Evolutionary conservation across 129 eudicot species (phyloP).

Genomic region (Escallonia rubra): DNA sequence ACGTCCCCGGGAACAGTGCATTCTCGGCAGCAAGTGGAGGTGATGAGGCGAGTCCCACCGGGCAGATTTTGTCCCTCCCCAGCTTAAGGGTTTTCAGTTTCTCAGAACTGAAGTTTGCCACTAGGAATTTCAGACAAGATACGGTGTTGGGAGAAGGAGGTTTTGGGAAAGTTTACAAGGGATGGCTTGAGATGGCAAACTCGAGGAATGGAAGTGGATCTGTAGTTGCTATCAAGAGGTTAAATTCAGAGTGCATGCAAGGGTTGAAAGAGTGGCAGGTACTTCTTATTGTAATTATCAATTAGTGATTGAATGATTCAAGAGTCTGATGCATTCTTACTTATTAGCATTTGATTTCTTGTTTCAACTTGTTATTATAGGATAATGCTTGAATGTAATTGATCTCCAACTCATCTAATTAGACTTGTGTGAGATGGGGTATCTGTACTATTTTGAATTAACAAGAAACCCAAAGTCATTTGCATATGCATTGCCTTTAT

Average conservation of each 20-base stretch:
- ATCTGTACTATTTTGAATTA: no score
- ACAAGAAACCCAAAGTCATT: no score
- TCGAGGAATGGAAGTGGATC: conserved; percentile 52
- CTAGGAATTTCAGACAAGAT: conserved; percentile 70
- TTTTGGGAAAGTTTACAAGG: conserved; percentile 89
- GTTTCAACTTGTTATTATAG: no score
- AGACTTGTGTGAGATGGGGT: no score
- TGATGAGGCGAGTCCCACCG: conserved; percentile 34
- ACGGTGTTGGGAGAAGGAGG: conserved; percentile 92
- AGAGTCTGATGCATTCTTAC: no score
- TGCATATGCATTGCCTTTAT: no score
- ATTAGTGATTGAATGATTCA: no score
- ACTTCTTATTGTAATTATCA: not conserved
- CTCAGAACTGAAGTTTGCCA: conserved; percentile 67
- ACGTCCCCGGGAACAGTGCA: conserved; percentile 51
- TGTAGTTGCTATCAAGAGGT: conserved; percentile 78
- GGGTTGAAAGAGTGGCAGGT: conserved; percentile 98
- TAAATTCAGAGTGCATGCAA: conserved; percentile 77
- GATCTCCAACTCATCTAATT: no score
- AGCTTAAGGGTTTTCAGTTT: conserved; percentile 63
- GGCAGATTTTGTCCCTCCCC: conserved; percentile 62
- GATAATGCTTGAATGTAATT: no score
- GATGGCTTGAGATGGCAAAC: conserved; percentile 52
- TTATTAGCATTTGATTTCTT: no score
- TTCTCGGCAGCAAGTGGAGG: conserved; percentile 56